Base-by-base conservation (phyloP, 306 rosid genomes). In the Crotalaria pallida region DNA sequence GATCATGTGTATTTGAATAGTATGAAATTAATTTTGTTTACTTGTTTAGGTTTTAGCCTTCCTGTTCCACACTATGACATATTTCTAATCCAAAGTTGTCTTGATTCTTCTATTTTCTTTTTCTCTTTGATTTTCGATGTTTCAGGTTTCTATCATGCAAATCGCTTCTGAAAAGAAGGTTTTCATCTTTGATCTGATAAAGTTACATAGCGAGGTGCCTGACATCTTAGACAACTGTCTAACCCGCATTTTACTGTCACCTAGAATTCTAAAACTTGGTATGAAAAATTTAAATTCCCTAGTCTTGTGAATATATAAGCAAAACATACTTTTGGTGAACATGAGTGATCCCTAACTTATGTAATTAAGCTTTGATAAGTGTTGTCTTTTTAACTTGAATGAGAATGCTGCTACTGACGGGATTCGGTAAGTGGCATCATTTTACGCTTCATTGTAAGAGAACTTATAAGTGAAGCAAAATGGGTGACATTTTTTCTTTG, bases 91-190 rank as follows among this genome's bases (percentile, higher is more conserved):
- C 4, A 51, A 82, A 74, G 48, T 23, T 24, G 27, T 66, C 31
- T 58, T 43, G 53, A 41, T 71, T 60, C 50, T 71, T 26, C 49
- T 65, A 4, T 44, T 66, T 56, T 56, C 47, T 47, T 49, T 61
- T 57, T 44, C 63, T 69, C 59, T 43, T 51, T 18, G 36, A 21
- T 52, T 55, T 56, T 67, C 75, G 73, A 19, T 58, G 64, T 80
- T 83, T 80, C 92, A 95, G 97, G 99, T 95, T 77, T 95, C 99
- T 77, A 91, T 95, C 73, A 77, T 95, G 89, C 99, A 95, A 86
- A 83, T 95, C 78, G 95, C 96, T 58, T 85, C 96, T 65, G 96
- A 89, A 79, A 83, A 83, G 72, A 76, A 59, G 79, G 92, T 70
- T 67, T 89, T 91, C 74, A 74, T 95, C 80, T 74, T 91, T 57